Base-by-base conservation (phyloP, 352 stramenopile species). In the Thalassiosira ordinaria region DNA sequence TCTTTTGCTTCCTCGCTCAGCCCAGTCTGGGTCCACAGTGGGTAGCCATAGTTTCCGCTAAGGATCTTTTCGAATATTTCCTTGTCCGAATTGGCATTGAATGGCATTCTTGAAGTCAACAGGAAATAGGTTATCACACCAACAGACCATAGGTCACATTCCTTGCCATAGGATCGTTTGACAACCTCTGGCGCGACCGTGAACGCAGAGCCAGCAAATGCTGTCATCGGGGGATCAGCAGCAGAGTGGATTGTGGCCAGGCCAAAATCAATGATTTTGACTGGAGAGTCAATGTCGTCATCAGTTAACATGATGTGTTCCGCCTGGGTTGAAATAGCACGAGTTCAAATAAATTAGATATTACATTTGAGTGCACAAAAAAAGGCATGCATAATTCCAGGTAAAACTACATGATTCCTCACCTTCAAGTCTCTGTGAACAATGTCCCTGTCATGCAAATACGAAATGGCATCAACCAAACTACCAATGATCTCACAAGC, bases 231-330 rank as follows among this genome's bases (percentile, higher is more conserved):
- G 27, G 93, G 96, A 87, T 97, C 96, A 41, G 74, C 62, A 44
- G 47, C 49, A 44, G 74, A 66, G 44, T 93, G 72, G 11, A 89
- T 74, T 14, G 56, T 57, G 18, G 80, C 80, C 13, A 99, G 92
- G 4, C 97, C 96, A 91, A 98, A 99, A 88, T 99, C 97, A 82
- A 99, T 98, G 65, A 99, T 96, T 87, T 99, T 99, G 46, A 98
- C 91, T 71, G 96, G 90, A 1, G 94, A 92, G 61, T 97, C 71
- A 18, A 63, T 65, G 41, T 68, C 59, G 27, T 71, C 51, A 4
- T 60, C 31, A 0, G 41, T 64, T 2, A 78, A 37, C 69, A 78
- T 78, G n/a, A 78, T 71, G 39, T 78, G 69, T 35, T 78, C 69
- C 37, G 69, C 59, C 67, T 76, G 67, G 20, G 41, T 27, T n/a